Evolutionary conservation across 768 basidiomycete genomes (phyloP), one percentile per base, ranked within the genome.

Genomic region (Russula griseocarnosa): DNA sequence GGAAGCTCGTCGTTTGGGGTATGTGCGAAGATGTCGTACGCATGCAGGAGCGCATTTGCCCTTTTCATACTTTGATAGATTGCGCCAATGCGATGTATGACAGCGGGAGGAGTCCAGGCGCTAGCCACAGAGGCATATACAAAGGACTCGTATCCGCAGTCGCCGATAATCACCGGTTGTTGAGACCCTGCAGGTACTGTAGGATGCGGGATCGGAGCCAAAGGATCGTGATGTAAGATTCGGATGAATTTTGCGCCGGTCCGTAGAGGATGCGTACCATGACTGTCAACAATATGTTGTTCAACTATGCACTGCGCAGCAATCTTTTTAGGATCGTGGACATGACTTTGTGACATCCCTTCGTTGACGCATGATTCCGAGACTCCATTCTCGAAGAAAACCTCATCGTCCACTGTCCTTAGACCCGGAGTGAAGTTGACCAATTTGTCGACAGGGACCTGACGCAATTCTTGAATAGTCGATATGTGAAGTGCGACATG

Each of bases 141-240:
- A 55, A 84, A 78, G 13, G 86, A 83, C 67, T 90, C 86, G 63
- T 77, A 81, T 26, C 81, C 79, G 54, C 83, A 84, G 72, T 92
- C 90, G 8, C 90, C 90, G 55, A 92, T 87, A 63, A 92, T 84
- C 60, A 92, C 76, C 1, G 88, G 86, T 65, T 92, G 88, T 26
- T 74, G 79, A 75, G 42, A 70, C 66, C 50, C 70, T 66, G 52
- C 66, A 63, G 44, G 53, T n/a, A 28, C 58, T 49, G 55, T 63
- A 54, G 60, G 55, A 34, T 38, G 63, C 40, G 47, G 63, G 36
- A 68, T 57, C 40, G 58, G 66, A 18, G 60, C 67, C 46, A 68
- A 63, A 24, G 66, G 3, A 34, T 65, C 51, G 47, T 56, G 62
- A 44, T 67, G 59, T 40, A 58, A 61, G 62, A 64, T 28, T 58